Evolutionary conservation across 768 basidiomycete genomes (phyloP).

Genomic region (Lactarius sp.): DNA sequence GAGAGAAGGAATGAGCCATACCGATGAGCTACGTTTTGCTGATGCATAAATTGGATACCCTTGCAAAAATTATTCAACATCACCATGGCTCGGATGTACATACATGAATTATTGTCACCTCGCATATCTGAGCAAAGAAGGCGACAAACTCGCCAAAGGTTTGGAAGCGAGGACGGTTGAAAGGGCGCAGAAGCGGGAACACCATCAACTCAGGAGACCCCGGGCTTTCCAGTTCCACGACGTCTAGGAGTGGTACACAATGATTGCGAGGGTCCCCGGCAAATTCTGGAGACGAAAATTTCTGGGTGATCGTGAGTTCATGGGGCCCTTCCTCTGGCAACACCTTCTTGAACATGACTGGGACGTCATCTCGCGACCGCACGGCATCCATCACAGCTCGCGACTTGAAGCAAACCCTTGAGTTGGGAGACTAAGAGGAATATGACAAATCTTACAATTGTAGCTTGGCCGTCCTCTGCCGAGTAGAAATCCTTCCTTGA

Average conservation of each 20-base stretch:
- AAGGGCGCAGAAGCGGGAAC: constrained; percentile 33
- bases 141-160: constrained; percentile 37
- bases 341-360: constrained; percentile 19
- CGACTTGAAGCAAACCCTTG: neutral
- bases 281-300: constrained; percentile 22
- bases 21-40: constrained; percentile 29
- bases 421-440: neutral
- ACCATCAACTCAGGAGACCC: constrained; percentile 29
- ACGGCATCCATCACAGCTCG: constrained; percentile 21
- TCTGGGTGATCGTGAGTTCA: constrained; percentile 8
- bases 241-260: constrained; percentile 28
- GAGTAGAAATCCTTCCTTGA: constrained; percentile 9
- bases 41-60: constrained; percentile 29
- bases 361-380: constrained; percentile 2
- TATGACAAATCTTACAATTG: constrained; percentile 8
- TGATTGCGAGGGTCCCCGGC: constrained; percentile 30
- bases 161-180: constrained; percentile 31
- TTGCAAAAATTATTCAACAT: neutral
- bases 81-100: neutral
- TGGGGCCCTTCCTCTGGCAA: constrained; percentile 7
- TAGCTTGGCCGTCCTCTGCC: constrained; percentile 17
- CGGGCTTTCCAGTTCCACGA: constrained; percentile 21
- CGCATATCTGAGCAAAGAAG: constrained; percentile 34
- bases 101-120: constrained; percentile 28
- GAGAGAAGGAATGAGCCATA: constrained; percentile 24